phyloP scores from a whole-genome alignment of 1,284 basidiomycete species.

The Trichosporon inkin region DNA sequence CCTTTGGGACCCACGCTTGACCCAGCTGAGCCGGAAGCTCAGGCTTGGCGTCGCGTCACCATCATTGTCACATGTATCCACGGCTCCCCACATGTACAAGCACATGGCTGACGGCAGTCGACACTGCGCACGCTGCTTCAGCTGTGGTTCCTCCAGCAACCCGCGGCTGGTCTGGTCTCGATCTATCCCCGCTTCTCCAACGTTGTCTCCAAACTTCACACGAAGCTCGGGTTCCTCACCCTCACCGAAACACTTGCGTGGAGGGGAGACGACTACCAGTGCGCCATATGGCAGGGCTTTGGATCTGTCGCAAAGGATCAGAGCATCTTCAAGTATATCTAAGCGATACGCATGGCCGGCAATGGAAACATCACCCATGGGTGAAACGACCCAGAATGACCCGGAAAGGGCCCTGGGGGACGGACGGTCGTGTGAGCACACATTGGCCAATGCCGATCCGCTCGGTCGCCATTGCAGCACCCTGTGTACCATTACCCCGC shows the following conservation, averaged over 20 bases:
- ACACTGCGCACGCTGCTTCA: conserved; percentile 1
- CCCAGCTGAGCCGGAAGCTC: too few relatives aligned
- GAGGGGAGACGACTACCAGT: conserved; percentile 3
- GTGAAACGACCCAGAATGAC: too few relatives aligned
- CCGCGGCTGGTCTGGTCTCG: background rate
- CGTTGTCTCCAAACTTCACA: conserved; percentile 3
- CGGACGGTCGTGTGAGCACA: too few relatives aligned
- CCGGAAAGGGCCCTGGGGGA: too few relatives aligned
- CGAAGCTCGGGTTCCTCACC: conserved; percentile 1
- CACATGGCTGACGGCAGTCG: background rate
- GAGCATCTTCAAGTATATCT: background rate
- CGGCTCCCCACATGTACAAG: background rate
- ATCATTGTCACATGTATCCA: too few relatives aligned
- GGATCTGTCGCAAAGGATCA: background rate
- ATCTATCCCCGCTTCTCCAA: conserved; percentile 7
- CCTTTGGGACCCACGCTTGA: too few relatives aligned
- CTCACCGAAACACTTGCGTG: background rate
- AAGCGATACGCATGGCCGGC: background rate
- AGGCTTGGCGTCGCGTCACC: too few relatives aligned
- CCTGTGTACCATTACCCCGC: too few relatives aligned
- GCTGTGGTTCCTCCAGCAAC: conserved; percentile 1
- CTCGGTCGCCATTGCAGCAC: too few relatives aligned
- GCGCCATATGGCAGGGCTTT: conserved; percentile 4
- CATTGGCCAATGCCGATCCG: too few relatives aligned
- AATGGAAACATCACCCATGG: background rate